These are phyloP conservation scores for Lasiosphaeria ovina DNA, from an alignment of 495 filamentous ascomycete species.

Conservation along the genomic window DNA sequence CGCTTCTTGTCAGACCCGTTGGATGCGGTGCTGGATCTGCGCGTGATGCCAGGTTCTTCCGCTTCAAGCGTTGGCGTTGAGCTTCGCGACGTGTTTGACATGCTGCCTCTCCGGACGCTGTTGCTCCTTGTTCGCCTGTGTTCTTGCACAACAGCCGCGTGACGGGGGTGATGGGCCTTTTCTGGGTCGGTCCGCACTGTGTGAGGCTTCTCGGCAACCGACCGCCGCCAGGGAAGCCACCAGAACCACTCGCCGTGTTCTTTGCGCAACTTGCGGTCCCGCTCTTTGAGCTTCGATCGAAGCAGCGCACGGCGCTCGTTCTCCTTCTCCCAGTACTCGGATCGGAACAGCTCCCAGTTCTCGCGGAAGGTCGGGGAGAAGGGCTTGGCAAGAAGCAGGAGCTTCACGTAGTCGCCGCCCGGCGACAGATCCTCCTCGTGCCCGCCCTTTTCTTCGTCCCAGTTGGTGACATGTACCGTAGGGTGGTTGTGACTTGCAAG, in stretches of 20 bases:
- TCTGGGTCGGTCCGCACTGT: constrained; percentile 27
- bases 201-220: constrained; percentile 35
- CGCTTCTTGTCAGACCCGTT: constrained; percentile 49
- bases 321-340: constrained; percentile 95
- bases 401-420: constrained; percentile 86
- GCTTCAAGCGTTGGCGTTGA: constrained; percentile 48
- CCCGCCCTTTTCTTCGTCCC: constrained; percentile 52
- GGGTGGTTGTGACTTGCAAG: constrained; percentile 40
- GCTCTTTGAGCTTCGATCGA: constrained; percentile 62
- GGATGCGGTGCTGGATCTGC: constrained; percentile 48
- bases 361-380: constrained; percentile 95
- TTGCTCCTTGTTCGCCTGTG: constrained; percentile 47
- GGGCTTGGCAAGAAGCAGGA: constrained; percentile 87
- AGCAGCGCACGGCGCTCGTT: constrained; percentile 81
- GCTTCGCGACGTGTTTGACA: constrained; percentile 47
- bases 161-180: constrained; percentile 39
- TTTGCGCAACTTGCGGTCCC: constrained; percentile 62
- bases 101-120: constrained; percentile 48
- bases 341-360: constrained; percentile 91
- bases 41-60: constrained; percentile 38
- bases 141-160: constrained; percentile 40
- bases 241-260: constrained; percentile 76
- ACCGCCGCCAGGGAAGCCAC: constrained; percentile 66
- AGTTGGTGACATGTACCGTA: constrained; percentile 37
- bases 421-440: constrained; percentile 83